phyloP scores from a whole-genome alignment of 2,329 filamentous ascomycete species.

The Ceratocystiopsis sp. region DNA sequence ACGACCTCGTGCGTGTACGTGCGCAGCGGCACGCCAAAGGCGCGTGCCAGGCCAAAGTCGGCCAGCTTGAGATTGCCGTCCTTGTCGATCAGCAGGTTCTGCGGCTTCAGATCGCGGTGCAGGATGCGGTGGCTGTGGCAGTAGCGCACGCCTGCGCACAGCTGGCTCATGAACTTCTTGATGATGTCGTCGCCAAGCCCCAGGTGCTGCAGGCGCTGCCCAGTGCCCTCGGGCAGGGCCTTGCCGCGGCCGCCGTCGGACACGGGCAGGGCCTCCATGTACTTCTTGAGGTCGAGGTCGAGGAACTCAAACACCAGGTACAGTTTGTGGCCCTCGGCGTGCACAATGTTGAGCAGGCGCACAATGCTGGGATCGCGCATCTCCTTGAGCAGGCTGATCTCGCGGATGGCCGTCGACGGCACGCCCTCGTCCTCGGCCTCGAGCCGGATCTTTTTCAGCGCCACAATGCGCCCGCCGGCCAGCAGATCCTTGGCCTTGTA shows the following conservation, averaged over 20 bases:
- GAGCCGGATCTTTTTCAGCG: constrained; percentile 81
- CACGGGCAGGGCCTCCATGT: constrained; percentile 77
- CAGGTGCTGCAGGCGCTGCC: constrained; percentile 42
- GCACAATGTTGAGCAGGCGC: constrained; percentile 70
- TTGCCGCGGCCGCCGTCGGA: constrained; percentile 68
- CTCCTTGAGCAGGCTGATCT: constrained; percentile 82
- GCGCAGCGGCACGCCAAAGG: constrained; percentile 72
- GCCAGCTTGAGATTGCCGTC: constrained; percentile 79
- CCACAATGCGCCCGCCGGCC: constrained; percentile 64
- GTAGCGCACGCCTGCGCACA: constrained; percentile 65
- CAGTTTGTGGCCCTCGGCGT: constrained; percentile 80
- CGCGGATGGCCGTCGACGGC: constrained; percentile 74
- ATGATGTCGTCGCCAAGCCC: constrained; percentile 66
- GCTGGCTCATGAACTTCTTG: constrained; percentile 80
- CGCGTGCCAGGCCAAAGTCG: constrained; percentile 74
- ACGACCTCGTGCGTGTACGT: constrained; percentile 90
- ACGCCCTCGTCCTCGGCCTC: constrained; percentile 86
- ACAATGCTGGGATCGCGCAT: constrained; percentile 85
- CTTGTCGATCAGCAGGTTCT: constrained; percentile 68
- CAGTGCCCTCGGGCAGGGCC: constrained; percentile 58
- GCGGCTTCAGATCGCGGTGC: constrained; percentile 72
- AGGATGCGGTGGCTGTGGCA: constrained; percentile 74
- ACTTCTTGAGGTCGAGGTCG: constrained; percentile 79
- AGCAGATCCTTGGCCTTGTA: constrained; percentile 78
- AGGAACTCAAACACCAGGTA: constrained; percentile 83